These are phyloP conservation scores for Cyclocybe cylindracea DNA, from an alignment of 768 basidiomycete species.

Conservation along the genomic window DNA sequence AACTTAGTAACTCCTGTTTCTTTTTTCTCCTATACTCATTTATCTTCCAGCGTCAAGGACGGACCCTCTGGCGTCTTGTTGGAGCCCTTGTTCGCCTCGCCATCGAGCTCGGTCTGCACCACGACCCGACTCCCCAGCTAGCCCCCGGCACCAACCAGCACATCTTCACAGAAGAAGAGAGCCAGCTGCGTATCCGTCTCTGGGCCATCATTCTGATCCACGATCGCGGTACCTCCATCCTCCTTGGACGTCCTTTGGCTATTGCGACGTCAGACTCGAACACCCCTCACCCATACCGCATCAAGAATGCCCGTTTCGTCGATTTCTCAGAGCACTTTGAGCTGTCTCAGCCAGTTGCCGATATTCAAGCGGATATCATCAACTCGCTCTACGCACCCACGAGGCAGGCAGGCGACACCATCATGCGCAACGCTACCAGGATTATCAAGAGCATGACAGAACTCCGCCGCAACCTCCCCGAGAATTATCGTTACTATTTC, in stretches of 20 bases:
- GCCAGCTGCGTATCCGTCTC: conserved; percentile 74
- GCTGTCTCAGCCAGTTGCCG: conserved; percentile 71
- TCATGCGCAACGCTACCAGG: conserved; percentile 76
- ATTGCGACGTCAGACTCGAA: conserved; percentile 84
- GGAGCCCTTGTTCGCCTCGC: conserved; percentile 82
- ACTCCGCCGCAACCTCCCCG: conserved; percentile 68
- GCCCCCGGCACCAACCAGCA: conserved; percentile 37
- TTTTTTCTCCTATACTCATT: conserved; percentile 3
- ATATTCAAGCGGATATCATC: conserved; percentile 89
- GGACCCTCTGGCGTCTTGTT: conserved; percentile 85
- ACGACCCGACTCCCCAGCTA: conserved; percentile 73
- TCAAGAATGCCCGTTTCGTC: conserved; percentile 34
- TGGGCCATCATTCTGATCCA: conserved; percentile 87
- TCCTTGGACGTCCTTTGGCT: conserved; percentile 82
- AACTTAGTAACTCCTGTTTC: conserved; percentile 14
- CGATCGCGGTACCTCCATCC: conserved; percentile 85
- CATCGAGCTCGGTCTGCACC: conserved; percentile 84
- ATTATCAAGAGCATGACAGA: conserved; percentile 79
- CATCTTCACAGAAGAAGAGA: conserved; percentile 74
- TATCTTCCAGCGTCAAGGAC: conserved; percentile 72
- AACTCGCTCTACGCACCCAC: conserved; percentile 82
- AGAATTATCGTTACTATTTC: conserved; percentile 74
- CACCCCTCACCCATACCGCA: conserved; percentile 67
- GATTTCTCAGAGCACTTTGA: conserved; percentile 83
- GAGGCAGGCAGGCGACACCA: conserved; percentile 64